A percentile compares a stretch with the other conserved stretches of the same genome.
These are phyloP conservation scores for Solanum appendiculatum DNA, from an alignment of 257 asterid species.

Conservation along the genomic window DNA sequence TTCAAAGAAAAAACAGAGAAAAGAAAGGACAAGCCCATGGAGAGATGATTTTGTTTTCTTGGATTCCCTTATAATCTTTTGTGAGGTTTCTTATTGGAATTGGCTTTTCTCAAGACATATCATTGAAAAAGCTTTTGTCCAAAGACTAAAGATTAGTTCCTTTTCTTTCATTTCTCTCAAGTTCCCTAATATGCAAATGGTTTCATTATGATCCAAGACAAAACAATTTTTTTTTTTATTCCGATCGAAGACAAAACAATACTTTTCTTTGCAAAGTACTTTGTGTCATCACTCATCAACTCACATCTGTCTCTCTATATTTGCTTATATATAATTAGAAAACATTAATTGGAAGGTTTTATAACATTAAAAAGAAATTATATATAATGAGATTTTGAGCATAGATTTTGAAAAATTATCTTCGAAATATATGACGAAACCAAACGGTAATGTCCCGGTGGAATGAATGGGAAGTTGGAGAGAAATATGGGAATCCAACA, in stretches of 20 bases:
- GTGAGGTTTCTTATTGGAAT: background rate
- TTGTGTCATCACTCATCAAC: background rate
- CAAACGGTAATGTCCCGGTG: background rate
- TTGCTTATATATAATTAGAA: no score
- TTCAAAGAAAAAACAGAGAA: background rate
- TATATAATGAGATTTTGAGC: no score
- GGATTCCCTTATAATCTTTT: constrained; percentile 9
- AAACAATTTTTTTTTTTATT: background rate
- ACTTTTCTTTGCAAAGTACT: background rate
- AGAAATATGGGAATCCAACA: background rate
- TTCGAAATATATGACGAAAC: background rate
- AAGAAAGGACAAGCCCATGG: background rate
- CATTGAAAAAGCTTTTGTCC: background rate
- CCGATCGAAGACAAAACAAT: background rate
- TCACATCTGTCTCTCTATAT: background rate
- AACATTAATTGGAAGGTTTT: no score
- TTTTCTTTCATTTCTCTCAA: background rate
- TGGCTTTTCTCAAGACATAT: background rate
- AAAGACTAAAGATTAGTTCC: background rate
- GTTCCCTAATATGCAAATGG: background rate
- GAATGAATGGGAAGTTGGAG: background rate
- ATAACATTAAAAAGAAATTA: no score
- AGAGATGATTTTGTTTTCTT: constrained; percentile 16
- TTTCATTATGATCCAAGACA: background rate
- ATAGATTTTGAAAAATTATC: no score